Conservation (phyloP, 75 land plant genomes). For the Larix kaempferi region DNA sequence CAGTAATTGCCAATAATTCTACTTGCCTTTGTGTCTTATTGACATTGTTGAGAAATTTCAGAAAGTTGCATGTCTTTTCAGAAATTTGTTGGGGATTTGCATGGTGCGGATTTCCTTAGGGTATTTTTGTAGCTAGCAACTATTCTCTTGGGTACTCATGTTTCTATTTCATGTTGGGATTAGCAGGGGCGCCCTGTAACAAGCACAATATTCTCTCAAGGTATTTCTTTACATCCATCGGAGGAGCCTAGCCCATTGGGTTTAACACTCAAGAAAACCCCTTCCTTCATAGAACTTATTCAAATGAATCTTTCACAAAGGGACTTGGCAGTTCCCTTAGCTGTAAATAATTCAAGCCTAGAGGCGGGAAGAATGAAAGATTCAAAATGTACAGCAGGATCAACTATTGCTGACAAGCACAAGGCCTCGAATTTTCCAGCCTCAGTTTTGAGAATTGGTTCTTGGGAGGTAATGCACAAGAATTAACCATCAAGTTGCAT, state of each 20-base stretch:
- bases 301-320: constrained; percentile 31
- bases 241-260: constrained; percentile 66
- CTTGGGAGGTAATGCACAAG: constrained; percentile 63
- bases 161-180: no score
- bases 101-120: no score
- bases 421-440: constrained; percentile 83
- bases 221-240: constrained; percentile 14
- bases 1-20: no score
- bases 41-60: no score
- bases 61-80: no score
- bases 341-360: background rate
- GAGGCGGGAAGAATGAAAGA: constrained; percentile 3
- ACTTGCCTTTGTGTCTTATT: no score
- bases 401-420: constrained; percentile 40
- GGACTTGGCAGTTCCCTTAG: background rate
- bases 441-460: constrained; percentile 54
- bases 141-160: no score
- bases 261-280: constrained; percentile 50
- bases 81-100: no score
- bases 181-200: no score
- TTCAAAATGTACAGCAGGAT: constrained; percentile 6
- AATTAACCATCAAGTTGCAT: background rate
- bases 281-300: constrained; percentile 64
- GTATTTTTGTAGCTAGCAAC: no score
- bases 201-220: no score